Evolutionary conservation across 2,329 filamentous ascomycete species (phyloP), one percentile per base, ranked within the genome.

Genomic region (Dactylella cylindrospora): DNA sequence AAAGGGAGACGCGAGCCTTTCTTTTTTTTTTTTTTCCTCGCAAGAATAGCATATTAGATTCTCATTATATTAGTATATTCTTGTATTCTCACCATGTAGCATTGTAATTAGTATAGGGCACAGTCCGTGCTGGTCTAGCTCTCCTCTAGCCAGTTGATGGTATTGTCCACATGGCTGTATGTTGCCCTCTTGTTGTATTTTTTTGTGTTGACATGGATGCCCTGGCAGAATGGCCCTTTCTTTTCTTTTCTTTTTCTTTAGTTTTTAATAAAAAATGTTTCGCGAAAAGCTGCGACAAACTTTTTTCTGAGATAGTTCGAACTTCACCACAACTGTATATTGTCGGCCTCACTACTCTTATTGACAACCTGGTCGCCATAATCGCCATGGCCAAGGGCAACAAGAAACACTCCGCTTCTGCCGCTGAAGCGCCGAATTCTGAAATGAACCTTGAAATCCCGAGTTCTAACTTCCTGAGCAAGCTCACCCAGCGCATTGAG

Each of bases 231-330:
- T n/a, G 47, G 47, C 28, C 20, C 20, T 41, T 44, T 35, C 38
- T 43, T 44, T 61, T 61, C 50, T 52, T 61, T 61, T 43, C 33
- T 52, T 46, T 32, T n/a, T n/a, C n/a, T n/a, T n/a, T n/a, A n/a
- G n/a, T n/a, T n/a, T n/a, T n/a, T n/a, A n/a, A n/a, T n/a, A n/a
- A n/a, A n/a, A n/a, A n/a, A n/a, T n/a, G n/a, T n/a, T n/a, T 39
- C 47, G 47, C 43, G 43, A 52, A 17, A 40, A 25, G 25, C 13
- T 23, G 32, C 39, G 38, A 45, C 45, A 29, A 31, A 39, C 31
- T 19, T 47, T 47, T 40, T 46, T 45, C 13, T n/a, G n/a, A 28
- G 31, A 55, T 25, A 23, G 19, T 43, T 36, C 43, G 36, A 20
- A 19, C 19, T 15, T 32, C 35, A 19, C 35, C 43, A 23, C 46